Percentiles rank a stretch among this genome's conserved stretches.
These are phyloP conservation scores for Fragaria iinumae DNA, from an alignment of 306 rosid genomes.

Conservation along the genomic window DNA sequence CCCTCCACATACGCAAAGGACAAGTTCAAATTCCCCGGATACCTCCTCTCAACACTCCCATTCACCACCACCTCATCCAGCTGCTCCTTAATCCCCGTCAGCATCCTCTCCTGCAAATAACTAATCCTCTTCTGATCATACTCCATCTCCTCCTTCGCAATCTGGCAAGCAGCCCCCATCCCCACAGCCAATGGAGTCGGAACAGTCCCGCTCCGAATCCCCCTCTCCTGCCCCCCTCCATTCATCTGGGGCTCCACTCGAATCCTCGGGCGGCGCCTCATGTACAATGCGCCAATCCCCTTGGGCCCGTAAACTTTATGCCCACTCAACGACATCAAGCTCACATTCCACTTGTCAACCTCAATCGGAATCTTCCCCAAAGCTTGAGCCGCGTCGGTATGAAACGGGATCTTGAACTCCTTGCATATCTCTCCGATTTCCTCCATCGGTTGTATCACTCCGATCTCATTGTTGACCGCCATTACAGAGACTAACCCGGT, in stretches of 20 bases:
- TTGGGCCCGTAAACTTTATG: slow-evolving; percentile 89
- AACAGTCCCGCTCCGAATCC: slow-evolving; percentile 85
- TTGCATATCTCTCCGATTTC: slow-evolving; percentile 80
- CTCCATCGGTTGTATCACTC: slow-evolving; percentile 85
- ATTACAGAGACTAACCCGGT: slow-evolving; percentile 82
- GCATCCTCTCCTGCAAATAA: slow-evolving; percentile 54
- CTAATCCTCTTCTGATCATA: slow-evolving; percentile 70
- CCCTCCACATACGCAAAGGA: slow-evolving; percentile 89
- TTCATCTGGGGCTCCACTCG: slow-evolving; percentile 98
- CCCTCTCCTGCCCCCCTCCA: slow-evolving; percentile 97
- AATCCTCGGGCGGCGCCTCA: slow-evolving; percentile 84
- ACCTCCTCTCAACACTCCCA: slow-evolving; percentile 83
- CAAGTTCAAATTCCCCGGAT: slow-evolving; percentile 73
- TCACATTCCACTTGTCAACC: slow-evolving; percentile 90
- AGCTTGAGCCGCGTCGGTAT: slow-evolving; percentile 95
- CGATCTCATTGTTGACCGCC: slow-evolving; percentile 97
- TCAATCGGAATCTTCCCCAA: slow-evolving; percentile 83
- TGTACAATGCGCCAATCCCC: slow-evolving; percentile 81
- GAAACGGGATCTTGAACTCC: slow-evolving; percentile 75
- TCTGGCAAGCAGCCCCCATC: slow-evolving; percentile 84
- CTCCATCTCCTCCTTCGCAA: slow-evolving; percentile 78
- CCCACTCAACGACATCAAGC: slow-evolving; percentile 87
- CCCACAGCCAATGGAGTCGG: slow-evolving; percentile 89
- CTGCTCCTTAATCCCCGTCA: slow-evolving; percentile 53
- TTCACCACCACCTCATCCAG: slow-evolving; percentile 90